Percentiles rank a stretch among this genome's conserved stretches.
Conservation (phyloP, 1,139 yeast species). For the Suhomyces bribrorum region DNA sequence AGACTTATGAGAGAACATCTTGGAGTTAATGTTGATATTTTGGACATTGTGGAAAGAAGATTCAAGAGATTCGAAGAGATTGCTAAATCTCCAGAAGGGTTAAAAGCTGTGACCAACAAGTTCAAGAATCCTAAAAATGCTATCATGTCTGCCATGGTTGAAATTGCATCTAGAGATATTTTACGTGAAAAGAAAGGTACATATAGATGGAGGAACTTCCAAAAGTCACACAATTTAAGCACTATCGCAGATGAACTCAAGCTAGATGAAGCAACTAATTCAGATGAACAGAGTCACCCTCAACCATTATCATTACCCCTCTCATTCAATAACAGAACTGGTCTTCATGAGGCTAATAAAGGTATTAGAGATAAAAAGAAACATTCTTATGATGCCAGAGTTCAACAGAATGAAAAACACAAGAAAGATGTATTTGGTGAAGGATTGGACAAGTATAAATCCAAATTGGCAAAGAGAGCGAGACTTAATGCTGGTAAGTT, state of each 20-base stretch:
- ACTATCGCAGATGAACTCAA: constrained; percentile 25
- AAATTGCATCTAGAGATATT: constrained; percentile 69
- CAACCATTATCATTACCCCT: constrained; percentile 49
- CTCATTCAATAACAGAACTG: constrained; percentile 86
- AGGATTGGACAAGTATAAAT: constrained; percentile 65
- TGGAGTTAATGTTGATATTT: constrained; percentile 87
- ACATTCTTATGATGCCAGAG: constrained; percentile 77
- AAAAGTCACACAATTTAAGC: constrained; percentile 20
- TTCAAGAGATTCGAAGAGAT: constrained; percentile 59
- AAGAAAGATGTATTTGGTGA: constrained; percentile 72
- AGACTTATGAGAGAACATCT: constrained; percentile 95
- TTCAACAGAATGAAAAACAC: constrained; percentile 66
- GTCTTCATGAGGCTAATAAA: constrained; percentile 67
- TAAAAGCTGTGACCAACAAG: constrained; percentile 43
- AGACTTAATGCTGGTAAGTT: constrained; percentile 56
- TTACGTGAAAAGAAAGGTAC: constrained; percentile 48
- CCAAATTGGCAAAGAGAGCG: constrained; percentile 47
- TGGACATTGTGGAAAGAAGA: constrained; percentile 81
- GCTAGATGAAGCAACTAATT: constrained; percentile 29
- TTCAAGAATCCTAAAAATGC: constrained; percentile 35
- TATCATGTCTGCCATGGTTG: constrained; percentile 67
- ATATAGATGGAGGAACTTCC: constrained; percentile 48
- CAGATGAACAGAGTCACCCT: constrained; percentile 29
- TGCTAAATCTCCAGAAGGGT: constrained; percentile 50
- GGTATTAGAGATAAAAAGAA: constrained; percentile 86